A percentile compares a stretch with the other conserved stretches of the same genome.
These are phyloP conservation scores for Herpetospermum pedunculosum DNA, from an alignment of 306 rosid species.

Conservation along the genomic window DNA sequence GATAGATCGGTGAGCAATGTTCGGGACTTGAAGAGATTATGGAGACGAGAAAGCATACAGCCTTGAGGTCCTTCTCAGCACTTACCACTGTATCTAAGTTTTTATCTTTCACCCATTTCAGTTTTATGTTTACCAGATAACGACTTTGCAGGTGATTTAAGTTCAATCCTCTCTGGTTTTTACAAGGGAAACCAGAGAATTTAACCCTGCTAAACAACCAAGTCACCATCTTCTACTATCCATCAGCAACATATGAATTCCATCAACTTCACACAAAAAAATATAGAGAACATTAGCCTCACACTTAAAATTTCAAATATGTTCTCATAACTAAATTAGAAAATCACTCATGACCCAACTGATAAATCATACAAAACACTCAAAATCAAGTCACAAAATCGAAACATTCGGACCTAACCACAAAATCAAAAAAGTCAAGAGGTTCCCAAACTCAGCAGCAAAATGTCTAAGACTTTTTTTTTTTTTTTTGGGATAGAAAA, in stretches of 20 bases:
- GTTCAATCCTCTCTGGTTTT: neutral
- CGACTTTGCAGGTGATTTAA: constrained; percentile 34
- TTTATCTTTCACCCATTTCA: constrained; percentile 84
- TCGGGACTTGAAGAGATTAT: constrained; percentile 37
- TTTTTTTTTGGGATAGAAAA: too few relatives aligned
- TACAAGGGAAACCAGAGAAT: neutral
- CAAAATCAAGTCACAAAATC: neutral
- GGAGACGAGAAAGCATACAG: constrained; percentile 54
- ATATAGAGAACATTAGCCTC: neutral
- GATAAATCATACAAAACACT: neutral
- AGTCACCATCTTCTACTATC: neutral
- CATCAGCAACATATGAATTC: constrained; percentile 3
- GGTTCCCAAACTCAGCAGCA: neutral
- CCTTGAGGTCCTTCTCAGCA: constrained; percentile 56
- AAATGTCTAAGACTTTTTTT: neutral
- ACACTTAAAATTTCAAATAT: neutral
- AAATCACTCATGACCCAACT: neutral
- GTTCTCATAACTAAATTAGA: neutral
- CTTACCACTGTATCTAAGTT: constrained; percentile 52
- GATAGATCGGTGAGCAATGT: constrained; percentile 49
- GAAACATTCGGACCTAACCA: neutral
- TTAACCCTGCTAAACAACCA: neutral
- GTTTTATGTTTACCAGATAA: constrained; percentile 58
- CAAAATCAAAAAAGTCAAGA: neutral
- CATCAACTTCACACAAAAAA: neutral